Conservation (phyloP, 73 alveolate genomes). For the Paramecium sexaurelia region DNA sequence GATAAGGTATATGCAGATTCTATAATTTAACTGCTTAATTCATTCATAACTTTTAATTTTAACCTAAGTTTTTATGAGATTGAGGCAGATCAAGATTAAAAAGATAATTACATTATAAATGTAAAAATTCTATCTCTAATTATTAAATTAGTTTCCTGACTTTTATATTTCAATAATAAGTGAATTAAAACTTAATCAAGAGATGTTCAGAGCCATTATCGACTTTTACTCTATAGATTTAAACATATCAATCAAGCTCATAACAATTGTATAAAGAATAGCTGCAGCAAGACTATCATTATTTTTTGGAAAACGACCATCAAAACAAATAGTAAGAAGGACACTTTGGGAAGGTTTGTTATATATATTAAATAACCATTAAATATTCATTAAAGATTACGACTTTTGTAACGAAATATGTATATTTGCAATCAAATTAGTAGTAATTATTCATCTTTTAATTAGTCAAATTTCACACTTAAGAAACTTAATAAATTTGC, state of each 20-base stretch:
- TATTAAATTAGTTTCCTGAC: constrained; percentile 35
- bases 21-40: background rate
- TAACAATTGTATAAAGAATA: background rate
- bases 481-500: constrained; percentile 18
- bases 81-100: constrained; percentile 21
- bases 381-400: background rate
- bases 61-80: constrained; percentile 45
- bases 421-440: constrained; percentile 4
- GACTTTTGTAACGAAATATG: background rate
- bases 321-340: background rate
- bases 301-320: background rate
- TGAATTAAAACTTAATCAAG: background rate
- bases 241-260: background rate
- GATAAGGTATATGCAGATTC: background rate
- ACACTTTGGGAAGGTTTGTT: constrained; percentile 35
- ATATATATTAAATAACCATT: background rate
- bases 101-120: constrained; percentile 6
- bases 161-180: background rate
- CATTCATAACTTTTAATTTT: constrained; percentile 35
- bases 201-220: background rate
- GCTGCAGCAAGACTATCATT: background rate
- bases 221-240: background rate
- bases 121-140: background rate
- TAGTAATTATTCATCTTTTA: background rate
- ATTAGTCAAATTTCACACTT: constrained; percentile 1